phyloP scores from a whole-genome alignment of 495 filamentous ascomycete genomes.

The Tuber aestivum region DNA sequence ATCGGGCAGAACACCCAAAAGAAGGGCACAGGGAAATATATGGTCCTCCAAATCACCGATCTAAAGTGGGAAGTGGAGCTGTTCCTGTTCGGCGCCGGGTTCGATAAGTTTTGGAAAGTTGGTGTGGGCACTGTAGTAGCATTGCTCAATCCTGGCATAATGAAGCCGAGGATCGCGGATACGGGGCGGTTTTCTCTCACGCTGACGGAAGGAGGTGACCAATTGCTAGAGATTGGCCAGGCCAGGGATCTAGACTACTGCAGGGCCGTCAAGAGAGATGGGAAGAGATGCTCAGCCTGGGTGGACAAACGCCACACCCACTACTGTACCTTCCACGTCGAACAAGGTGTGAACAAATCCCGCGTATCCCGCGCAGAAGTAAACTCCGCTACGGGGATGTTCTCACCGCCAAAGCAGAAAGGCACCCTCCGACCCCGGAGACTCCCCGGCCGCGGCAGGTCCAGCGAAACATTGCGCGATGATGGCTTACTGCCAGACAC shows the following conservation, averaged over 20 bases:
- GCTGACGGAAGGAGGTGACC: conserved; percentile 77
- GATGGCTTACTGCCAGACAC: conserved; percentile 34
- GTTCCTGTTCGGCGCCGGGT: conserved; percentile 85
- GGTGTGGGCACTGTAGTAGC: conserved; percentile 80
- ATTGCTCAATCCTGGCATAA: conserved; percentile 84
- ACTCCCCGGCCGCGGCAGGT: conserved; percentile 45
- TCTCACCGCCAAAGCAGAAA: conserved; percentile 41
- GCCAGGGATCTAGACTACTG: conserved; percentile 85
- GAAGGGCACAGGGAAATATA: conserved; percentile 67
- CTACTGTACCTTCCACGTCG: conserved; percentile 88
- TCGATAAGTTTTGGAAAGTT: conserved; percentile 85
- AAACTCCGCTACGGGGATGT: conserved; percentile 53
- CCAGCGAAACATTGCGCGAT: conserved; percentile 26
- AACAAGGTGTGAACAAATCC: conserved; percentile 65
- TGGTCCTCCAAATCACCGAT: conserved; percentile 83
- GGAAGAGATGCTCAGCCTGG: conserved; percentile 73
- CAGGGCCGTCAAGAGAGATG: conserved; percentile 75
- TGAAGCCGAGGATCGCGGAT: conserved; percentile 70
- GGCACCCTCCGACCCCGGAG: conserved; percentile 51
- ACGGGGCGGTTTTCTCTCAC: conserved; percentile 78
- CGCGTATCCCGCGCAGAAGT: conserved; percentile 72
- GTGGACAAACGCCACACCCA: conserved; percentile 80
- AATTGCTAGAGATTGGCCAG: conserved; percentile 79
- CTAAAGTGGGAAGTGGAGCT: conserved; percentile 86
- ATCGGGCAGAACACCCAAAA: conserved; percentile 53